These are phyloP conservation scores for Camillea tinctor DNA, from an alignment of 2,329 filamentous ascomycete species.

Conservation along the genomic window DNA sequence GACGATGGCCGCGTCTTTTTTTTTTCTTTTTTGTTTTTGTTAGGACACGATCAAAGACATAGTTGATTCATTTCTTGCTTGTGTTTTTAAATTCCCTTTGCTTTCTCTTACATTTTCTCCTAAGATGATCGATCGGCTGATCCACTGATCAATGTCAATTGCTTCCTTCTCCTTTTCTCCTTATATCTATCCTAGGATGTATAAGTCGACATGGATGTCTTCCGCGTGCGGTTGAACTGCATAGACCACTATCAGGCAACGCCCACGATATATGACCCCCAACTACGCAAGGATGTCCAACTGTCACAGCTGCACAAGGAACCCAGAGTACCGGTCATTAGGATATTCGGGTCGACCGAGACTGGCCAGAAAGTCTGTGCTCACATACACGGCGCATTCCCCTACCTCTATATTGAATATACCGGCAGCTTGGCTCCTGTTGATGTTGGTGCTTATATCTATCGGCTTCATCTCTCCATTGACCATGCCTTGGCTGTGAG, in stretches of 20 bases:
- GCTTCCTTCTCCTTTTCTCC: too few species aligned
- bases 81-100: background rate
- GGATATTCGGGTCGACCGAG: conserved; percentile 89
- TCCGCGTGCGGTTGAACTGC: conserved; percentile 90
- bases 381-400: conserved; percentile 92
- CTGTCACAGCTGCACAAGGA: conserved; percentile 59
- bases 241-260: conserved; percentile 89
- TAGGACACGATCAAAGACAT: background rate
- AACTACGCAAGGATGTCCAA: conserved; percentile 64
- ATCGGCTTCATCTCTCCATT: conserved; percentile 78
- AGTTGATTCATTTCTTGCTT: too few species aligned
- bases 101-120: background rate
- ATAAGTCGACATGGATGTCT: conserved; percentile 58
- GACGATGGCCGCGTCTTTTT: conserved; percentile 2
- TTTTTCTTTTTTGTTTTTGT: background rate
- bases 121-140: background rate
- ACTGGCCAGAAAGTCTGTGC: conserved; percentile 95
- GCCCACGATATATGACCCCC: conserved; percentile 78
- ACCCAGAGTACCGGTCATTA: conserved; percentile 79
- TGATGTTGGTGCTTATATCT: conserved; percentile 72
- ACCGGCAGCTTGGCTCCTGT: conserved; percentile 64
- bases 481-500: conserved; percentile 86
- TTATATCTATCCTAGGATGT: conserved; percentile 11
- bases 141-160: background rate
- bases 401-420: conserved; percentile 93